These are phyloP conservation scores for Mycena haematopus DNA, from an alignment of 768 basidiomycete species.

Conservation along the genomic window DNA sequence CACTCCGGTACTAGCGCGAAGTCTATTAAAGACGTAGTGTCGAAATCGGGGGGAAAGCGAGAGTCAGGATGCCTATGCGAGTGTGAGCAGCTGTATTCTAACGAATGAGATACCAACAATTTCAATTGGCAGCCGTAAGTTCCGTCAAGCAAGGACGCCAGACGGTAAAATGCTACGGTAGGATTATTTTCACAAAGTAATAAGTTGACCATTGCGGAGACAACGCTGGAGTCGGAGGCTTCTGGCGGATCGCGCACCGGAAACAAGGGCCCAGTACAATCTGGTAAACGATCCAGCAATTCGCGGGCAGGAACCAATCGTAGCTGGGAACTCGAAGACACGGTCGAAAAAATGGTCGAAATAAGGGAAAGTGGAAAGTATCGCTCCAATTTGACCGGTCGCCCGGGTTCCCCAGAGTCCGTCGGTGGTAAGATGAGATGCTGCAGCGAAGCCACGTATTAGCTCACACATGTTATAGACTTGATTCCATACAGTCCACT, in stretches of 20 bases:
- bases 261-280: conserved; percentile 5
- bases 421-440: conserved; percentile 2
- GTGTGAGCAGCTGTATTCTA: background rate
- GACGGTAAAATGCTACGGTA: background rate
- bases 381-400: too few relatives aligned
- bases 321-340: background rate
- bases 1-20: conserved; percentile 17
- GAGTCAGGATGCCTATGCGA: background rate
- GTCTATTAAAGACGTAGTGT: background rate
- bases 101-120: background rate
- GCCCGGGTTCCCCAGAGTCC: too few relatives aligned
- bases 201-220: conserved; percentile 4
- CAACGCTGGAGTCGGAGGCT: background rate
- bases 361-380: conserved; percentile 9
- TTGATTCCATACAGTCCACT: conserved; percentile 7
- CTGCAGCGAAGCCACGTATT: background rate
- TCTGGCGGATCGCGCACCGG: conserved; percentile 3
- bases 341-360: conserved; percentile 2
- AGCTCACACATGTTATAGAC: background rate
- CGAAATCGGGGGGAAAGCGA: conserved; percentile 1
- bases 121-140: conserved; percentile 6
- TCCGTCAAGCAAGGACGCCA: conserved; percentile 4
- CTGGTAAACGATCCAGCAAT: background rate
- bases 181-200: conserved; percentile 3
- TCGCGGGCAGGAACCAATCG: conserved; percentile 3